Base-by-base conservation (phyloP, 192 early-diverging fungal species). In the Jimgerdemannia lactiflua region DNA sequence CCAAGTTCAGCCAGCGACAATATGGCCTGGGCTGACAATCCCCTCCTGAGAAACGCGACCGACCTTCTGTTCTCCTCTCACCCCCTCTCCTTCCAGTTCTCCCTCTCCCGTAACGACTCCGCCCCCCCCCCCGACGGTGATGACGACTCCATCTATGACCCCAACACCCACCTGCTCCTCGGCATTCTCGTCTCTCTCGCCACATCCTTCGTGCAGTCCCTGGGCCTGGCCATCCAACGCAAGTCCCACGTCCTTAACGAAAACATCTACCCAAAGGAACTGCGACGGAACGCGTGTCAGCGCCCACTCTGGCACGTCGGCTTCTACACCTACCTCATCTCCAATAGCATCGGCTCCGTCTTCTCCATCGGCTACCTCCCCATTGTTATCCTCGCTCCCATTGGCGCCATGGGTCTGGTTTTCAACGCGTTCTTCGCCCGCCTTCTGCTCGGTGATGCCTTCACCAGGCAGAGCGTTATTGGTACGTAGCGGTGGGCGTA, bases 391-490 rank as follows among this genome's bases (percentile, higher is more conserved):
- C 80, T 92, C 17, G 93, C 93, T 10, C 93, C 93, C 6, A 78
- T 94, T 72, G 91, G 91, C 3, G 92, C 93, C 4, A 88, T 92
- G 43, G 89, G 88, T 4, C 78, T 94, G 67, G 90, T 93, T 17
- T 91, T 92, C 72, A 94, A 94, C 80, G 93, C 92, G 4, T 83
- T 92, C 3, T 93, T 92, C 84, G 92, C 93, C 6, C 78, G 85
- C 43, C 77, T 87, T 54, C 81, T 94, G 4, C 70, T 94, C 39
- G 82, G 80, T 39, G 91, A 91, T 75, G 86, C 78, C 41, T 93
- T 94, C 84, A 86, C 84, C 6, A 83, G 75, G 43, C 84, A 88
- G 29, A 91, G 89, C 67, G 78, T 85, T 49, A 70, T 79, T 74
- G 87, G 87, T 89, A 83, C 70, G 72, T 29, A 41, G 10, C 73